A percentile compares a stretch with the other conserved stretches of the same genome.
These are phyloP conservation scores for Castanospermum australe DNA, from an alignment of 306 rosid genomes.

Conservation along the genomic window DNA sequence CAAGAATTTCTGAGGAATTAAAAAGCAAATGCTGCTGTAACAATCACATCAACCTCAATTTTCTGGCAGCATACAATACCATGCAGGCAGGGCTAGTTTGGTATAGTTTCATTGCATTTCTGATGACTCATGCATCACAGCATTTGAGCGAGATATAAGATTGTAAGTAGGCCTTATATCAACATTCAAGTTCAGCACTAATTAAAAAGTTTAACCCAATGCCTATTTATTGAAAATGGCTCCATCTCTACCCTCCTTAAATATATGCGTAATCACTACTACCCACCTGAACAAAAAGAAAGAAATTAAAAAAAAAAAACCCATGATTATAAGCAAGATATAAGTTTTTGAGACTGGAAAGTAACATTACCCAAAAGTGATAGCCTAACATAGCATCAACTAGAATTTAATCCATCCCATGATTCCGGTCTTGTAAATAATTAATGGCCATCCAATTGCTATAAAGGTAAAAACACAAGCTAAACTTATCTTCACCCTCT, in stretches of 20 bases:
- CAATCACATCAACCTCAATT: neutral
- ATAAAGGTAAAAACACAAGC: constrained; percentile 74
- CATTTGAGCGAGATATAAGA: neutral
- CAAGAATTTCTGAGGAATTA: too few relatives aligned
- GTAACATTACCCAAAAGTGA: constrained; percentile 70
- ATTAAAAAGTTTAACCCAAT: neutral
- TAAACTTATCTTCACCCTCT: constrained; percentile 67
- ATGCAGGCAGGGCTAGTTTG: neutral
- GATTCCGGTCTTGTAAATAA: constrained; percentile 58
- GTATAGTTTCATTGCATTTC: neutral
- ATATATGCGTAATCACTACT: neutral
- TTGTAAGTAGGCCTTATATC: neutral
- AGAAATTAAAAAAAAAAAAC: too few relatives aligned
- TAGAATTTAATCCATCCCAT: constrained; percentile 76
- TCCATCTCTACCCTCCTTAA: neutral
- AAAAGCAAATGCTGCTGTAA: neutral
- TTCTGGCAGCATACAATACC: constrained; percentile 8
- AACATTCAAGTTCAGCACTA: constrained; percentile 5
- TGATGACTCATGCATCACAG: neutral
- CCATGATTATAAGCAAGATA: neutral
- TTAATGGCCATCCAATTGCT: constrained; percentile 68
- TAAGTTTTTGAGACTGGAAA: constrained; percentile 2
- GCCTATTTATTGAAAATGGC: constrained; percentile 1
- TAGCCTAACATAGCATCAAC: constrained; percentile 83
- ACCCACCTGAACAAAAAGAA: neutral